Base-by-base conservation (phyloP, 345 rosid genomes). In the Physaria fendleri region DNA sequence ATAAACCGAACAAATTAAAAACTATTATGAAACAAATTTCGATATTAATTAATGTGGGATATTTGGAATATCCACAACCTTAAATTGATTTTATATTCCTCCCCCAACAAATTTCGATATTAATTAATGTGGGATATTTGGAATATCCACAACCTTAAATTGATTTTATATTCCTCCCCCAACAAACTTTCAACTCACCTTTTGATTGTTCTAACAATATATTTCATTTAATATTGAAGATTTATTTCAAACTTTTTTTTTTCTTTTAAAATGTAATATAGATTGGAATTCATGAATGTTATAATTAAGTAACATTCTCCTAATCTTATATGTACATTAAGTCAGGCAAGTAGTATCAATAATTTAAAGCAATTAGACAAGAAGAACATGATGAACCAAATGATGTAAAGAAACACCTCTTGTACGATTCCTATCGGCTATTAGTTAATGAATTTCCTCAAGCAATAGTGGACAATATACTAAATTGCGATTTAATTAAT, bases 121-220 rank as follows among this genome's bases (percentile, higher is more conserved):
- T 45, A 40, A 58, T 65, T 66, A 49, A 41, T 23, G 15, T 24
- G n/a, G 40, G 46, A 55, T 55, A 37, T 6, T 11, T 16, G 43
- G 73, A 43, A 69, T 69, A 69, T 69, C 64, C 74, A n/a, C n/a
- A n/a, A n/a, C n/a, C n/a, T n/a, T n/a, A 25, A 52, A 60, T 44
- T 35, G 1, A 6, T 46, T 54, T 46, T 55, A 9, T 39, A 69
- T 37, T 10, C 53, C 46, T n/a, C n/a, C n/a, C n/a, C n/a, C n/a
- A n/a, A 62, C 74, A 7, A 62, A 70, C 69, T 70, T 70, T 70
- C 74, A 69, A 62, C 68, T 17, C 51, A 12, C 18, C 52, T 29
- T 59, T 69, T 55, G 15, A 47, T 54, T 15, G 74, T 63, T 62
- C 69, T 55, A 56, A 56, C 69, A 22, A 24, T 42, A 40, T 34